Evolutionary conservation across 352 stramenopile genomes (phyloP).

Genomic region (Peronospora belbahrii): DNA sequence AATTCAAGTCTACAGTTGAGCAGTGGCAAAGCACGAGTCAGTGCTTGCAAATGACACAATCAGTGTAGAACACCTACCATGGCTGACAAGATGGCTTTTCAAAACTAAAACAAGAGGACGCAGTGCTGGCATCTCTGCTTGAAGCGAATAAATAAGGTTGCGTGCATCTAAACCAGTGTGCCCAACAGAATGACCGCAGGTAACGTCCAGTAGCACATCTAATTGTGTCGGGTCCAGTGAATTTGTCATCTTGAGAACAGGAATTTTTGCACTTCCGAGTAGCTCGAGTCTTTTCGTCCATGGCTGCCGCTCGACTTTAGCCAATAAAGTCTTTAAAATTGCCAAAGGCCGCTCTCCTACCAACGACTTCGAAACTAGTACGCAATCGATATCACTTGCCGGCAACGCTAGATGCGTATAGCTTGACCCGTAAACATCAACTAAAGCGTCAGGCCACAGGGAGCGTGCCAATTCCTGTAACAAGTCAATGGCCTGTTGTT

Average conservation of each 20-base stretch:
- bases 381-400: constrained; percentile 94
- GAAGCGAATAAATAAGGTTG: constrained; percentile 86
- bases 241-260: constrained; percentile 91
- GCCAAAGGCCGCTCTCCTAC: constrained; percentile 63
- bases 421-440: constrained; percentile 95
- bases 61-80: constrained; percentile 25
- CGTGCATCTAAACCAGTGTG: constrained; percentile 92
- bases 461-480: constrained; percentile 37
- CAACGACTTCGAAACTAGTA: constrained; percentile 85
- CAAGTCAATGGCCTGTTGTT: constrained; percentile 42
- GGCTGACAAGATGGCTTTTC: constrained; percentile 75
- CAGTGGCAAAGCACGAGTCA: constrained; percentile 25
- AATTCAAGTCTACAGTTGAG: constrained; percentile 75
- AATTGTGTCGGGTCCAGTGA: constrained; percentile 20
- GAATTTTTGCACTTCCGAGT: constrained; percentile 91
- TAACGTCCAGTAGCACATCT: constrained; percentile 89
- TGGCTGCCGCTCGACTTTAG: constrained; percentile 65
- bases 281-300: constrained; percentile 89
- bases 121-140: constrained; percentile 89
- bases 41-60: neutral
- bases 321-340: constrained; percentile 86
- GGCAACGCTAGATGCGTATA: constrained; percentile 93
- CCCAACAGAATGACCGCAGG: constrained; percentile 88
- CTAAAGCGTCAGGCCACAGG: constrained; percentile 84
- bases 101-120: constrained; percentile 92